These are phyloP conservation scores for Diutina sp. DNA, from an alignment of 1,139 yeast species.

Conservation along the genomic window DNA sequence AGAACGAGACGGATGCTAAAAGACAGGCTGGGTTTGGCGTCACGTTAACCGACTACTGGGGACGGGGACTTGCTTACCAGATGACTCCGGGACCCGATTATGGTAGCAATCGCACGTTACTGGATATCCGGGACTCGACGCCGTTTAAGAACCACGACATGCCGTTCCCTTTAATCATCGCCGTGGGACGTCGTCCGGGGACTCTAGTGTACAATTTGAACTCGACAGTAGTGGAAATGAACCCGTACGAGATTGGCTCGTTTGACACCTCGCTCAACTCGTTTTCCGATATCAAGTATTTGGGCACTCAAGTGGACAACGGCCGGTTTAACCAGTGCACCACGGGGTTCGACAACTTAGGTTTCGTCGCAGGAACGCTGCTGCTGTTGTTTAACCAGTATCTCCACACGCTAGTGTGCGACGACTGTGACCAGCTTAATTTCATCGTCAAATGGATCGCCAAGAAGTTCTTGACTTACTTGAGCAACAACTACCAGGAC, in stretches of 20 bases:
- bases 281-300: slow-evolving; percentile 55
- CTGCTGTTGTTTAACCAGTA: slow-evolving; percentile 69
- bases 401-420: slow-evolving; percentile 42
- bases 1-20: slow-evolving; percentile 45
- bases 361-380: slow-evolving; percentile 66
- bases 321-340: slow-evolving; percentile 10
- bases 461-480: slow-evolving; percentile 26
- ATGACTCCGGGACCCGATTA: slow-evolving; percentile 39
- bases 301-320: slow-evolving; percentile 39
- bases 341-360: slow-evolving; percentile 67
- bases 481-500: slow-evolving; percentile 27
- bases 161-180: slow-evolving; percentile 77
- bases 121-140: background rate
- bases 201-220: slow-evolving; percentile 48
- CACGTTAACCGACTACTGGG: slow-evolving; percentile 88
- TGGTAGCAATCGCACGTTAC: slow-evolving; percentile 7
- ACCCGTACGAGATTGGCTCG: slow-evolving; percentile 76
- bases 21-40: slow-evolving; percentile 65
- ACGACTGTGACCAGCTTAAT: slow-evolving; percentile 17
- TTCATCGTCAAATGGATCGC: slow-evolving; percentile 35
- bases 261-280: slow-evolving; percentile 61
- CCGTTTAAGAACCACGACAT: slow-evolving; percentile 53
- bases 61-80: slow-evolving; percentile 71
- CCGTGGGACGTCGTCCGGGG: slow-evolving; percentile 70
- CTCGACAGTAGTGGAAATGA: slow-evolving; percentile 72